Conservation (phyloP, 2,329 filamentous ascomycete genomes). For the Sphaerulina populicola region DNA sequence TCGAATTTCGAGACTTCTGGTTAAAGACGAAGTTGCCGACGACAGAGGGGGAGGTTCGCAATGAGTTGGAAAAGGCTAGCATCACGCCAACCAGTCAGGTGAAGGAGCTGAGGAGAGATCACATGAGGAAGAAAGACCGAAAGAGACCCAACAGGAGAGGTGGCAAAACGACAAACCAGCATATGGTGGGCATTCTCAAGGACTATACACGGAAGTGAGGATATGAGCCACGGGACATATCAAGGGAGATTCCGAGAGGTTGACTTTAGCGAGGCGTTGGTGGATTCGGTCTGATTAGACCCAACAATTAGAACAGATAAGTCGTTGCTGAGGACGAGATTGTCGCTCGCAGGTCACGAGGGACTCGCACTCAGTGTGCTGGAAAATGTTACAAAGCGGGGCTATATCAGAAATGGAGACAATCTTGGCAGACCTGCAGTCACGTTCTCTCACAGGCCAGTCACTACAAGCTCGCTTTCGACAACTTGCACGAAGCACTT, state of each 20-base stretch:
- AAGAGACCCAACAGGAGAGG: conserved; percentile 65
- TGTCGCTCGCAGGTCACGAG: no score
- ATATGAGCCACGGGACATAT: not conserved
- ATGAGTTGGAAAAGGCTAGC: conserved; percentile 65
- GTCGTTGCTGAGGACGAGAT: no score
- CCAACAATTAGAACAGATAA: conserved; percentile 27
- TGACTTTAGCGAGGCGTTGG: conserved; percentile 12
- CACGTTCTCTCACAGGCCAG: no score
- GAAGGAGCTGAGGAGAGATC: conserved; percentile 51
- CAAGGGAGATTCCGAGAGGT: not conserved
- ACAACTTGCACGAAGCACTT: no score
- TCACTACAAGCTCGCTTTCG: no score
- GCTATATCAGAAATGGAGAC: no score
- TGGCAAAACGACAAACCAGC: conserved; percentile 77
- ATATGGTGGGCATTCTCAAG: conserved; percentile 75
- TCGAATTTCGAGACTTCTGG: conserved; percentile 79
- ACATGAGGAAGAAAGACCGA: conserved; percentile 52
- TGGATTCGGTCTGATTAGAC: conserved; percentile 36
- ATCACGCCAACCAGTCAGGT: conserved; percentile 80
- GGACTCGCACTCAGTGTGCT: no score
- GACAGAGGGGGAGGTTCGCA: conserved; percentile 63
- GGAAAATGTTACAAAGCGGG: no score
- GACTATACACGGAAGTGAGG: conserved; percentile 46
- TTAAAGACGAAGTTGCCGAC: conserved; percentile 66
- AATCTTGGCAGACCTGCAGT: no score